These are phyloP conservation scores for Ligustrum vulgare DNA, from an alignment of 257 asterid species.

Conservation along the genomic window DNA sequence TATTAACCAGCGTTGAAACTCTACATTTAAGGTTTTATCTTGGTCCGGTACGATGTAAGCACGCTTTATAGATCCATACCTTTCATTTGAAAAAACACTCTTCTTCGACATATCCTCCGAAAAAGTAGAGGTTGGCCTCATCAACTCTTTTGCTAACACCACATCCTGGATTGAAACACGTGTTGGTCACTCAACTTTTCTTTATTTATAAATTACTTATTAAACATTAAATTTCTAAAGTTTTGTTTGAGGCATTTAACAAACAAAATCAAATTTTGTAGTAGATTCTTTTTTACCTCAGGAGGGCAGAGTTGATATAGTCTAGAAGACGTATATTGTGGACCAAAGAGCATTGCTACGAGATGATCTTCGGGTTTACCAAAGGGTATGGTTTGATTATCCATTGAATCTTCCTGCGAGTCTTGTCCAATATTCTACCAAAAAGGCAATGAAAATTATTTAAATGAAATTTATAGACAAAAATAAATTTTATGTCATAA, in stretches of 20 bases:
- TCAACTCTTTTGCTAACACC: constrained; percentile 41
- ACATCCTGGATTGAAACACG: constrained; percentile 34
- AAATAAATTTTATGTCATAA: no score
- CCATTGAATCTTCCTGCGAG: no score
- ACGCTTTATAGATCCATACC: constrained; percentile 52
- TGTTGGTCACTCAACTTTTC: no score
- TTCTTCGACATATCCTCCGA: constrained; percentile 36
- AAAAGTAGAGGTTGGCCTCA: constrained; percentile 47
- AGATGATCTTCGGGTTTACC: constrained; percentile 41
- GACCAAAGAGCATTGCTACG: constrained; percentile 43
- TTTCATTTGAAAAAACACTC: constrained; percentile 34
- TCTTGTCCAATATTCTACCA: no score
- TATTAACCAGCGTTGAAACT: constrained; percentile 51
- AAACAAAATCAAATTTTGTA: no score
- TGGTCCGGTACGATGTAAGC: constrained; percentile 35
- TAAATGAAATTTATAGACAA: no score
- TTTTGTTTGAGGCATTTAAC: no score
- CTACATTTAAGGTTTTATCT: constrained; percentile 34
- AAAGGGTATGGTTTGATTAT: not conserved
- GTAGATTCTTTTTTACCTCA: constrained; percentile 35
- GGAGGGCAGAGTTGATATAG: constrained; percentile 41
- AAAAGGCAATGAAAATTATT: no score
- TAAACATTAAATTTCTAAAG: no score
- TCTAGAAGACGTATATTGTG: constrained; percentile 32
- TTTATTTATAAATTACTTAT: no score